Base-by-base conservation (phyloP, 2,329 filamentous ascomycete species). In the Neofusicoccum laricinum region DNA sequence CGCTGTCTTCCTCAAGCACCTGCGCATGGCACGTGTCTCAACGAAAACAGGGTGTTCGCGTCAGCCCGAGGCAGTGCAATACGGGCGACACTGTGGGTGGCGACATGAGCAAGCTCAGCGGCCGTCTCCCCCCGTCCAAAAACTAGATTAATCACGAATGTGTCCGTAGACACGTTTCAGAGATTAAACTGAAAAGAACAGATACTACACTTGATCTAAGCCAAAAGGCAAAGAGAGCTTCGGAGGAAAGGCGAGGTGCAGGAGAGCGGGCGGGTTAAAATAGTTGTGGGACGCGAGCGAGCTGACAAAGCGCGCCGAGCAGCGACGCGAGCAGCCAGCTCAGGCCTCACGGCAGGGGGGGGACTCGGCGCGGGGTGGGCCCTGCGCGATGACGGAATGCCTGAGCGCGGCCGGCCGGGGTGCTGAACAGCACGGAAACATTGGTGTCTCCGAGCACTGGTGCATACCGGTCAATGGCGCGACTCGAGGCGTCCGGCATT, bases 131-230 rank as follows among this genome's bases (percentile, higher is more conserved):
- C 19, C 5, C n/a, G 25, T 36, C 41, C 45, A 53, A 58, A 64
- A 63, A 64, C 19, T 14, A 46, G 41, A 48, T 57, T 53, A 51
- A 63, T 61, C 57, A 51, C 21, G 48, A 51, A 51, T 51, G 61
- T 25, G 21, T 48, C 49, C 61, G 40, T 48, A 46, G 49, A 48
- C 38, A 32, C 49, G 49, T 63, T 55, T 36, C 49, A 63, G 49
- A 50, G 61, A 46, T 57, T 46, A 63, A 48, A 63, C 61, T 57
- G 61, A 46, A 46, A 63, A 46, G 61, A 63, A 63, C 61, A 63
- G 61, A 57, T 55, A 63, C 61, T 63, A 63, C 49, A 63, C 38
- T 38, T 57, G 61, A 55, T 63, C 61, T 38, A 57, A 64, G 50
- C 62, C 41, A 64, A 48, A 41, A 57, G 41, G 50, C 62, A 64